Conservation (phyloP, 2,329 filamentous ascomycete species). For the Phoma sp. region DNA sequence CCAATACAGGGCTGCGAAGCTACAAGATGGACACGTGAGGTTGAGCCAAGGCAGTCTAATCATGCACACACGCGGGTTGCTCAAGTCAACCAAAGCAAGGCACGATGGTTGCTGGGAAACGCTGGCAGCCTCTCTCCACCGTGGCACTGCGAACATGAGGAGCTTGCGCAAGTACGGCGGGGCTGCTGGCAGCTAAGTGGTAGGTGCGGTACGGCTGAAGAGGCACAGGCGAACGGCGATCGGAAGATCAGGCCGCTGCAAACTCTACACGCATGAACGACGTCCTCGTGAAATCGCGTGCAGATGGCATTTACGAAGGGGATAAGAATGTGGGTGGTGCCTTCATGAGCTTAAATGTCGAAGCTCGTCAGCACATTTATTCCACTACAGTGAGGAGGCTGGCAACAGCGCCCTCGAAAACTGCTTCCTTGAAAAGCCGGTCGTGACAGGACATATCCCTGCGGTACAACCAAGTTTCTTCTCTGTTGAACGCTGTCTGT, state of each 20-base stretch:
- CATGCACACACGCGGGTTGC: slow-evolving; percentile 4
- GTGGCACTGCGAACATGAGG: slow-evolving; percentile 15
- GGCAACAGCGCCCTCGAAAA: neutral
- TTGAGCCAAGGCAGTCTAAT: neutral
- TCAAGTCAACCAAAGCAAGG: slow-evolving; percentile 13
- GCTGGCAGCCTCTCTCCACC: slow-evolving; percentile 8
- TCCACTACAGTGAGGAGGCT: too few relatives aligned
- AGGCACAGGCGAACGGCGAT: slow-evolving; percentile 14
- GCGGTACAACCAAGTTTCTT: slow-evolving; percentile 17
- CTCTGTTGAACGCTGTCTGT: slow-evolving; percentile 12
- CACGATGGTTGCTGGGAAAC: slow-evolving; percentile 16
- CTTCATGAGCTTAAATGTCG: neutral
- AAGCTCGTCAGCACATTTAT: neutral
- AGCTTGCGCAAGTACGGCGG: slow-evolving; percentile 7
- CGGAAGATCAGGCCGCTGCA: slow-evolving; percentile 16
- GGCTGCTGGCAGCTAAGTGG: slow-evolving; percentile 10
- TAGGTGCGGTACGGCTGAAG: slow-evolving; percentile 13
- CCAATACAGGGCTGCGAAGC: too few relatives aligned
- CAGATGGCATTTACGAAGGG: slow-evolving; percentile 7
- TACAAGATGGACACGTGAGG: neutral
- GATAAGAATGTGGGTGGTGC: neutral
- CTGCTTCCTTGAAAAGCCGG: neutral
- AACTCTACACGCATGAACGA: slow-evolving; percentile 11
- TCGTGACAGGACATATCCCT: slow-evolving; percentile 6
- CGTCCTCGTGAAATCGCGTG: neutral